Evolutionary conservation across 1,284 basidiomycete genomes (phyloP), one percentile per base, ranked within the genome.

Genomic region (Fomitopsis betulina): DNA sequence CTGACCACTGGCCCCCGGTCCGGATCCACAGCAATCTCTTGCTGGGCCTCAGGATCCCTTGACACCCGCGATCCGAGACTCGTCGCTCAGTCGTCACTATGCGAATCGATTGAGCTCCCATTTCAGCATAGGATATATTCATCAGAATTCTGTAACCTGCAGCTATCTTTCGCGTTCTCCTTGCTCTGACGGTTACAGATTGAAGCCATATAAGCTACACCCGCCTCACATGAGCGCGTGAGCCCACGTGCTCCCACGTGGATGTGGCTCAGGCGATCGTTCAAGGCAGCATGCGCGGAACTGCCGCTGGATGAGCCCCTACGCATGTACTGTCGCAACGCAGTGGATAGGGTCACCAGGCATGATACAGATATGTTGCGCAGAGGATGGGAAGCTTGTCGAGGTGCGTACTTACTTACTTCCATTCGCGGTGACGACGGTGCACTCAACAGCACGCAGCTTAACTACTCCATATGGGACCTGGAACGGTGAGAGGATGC

Each of bases 311-410:
- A 27, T 2, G 25, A 47, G 45, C 45, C 21, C 6, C 25, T 27
- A 47, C 45, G 45, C 45, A 47, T 39, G 43, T 50, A 21, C n/a
- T 21, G 30, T 27, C 39, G 32, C 33, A 13, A 25, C 51, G 52
- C 47, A 23, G 45, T 30, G 45, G 45, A 30, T 21, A 12, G 13
- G 45, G 23, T 5, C 27, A 15, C 21, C 25, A 21, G 23, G 45
- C 23, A 89, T 89, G 87, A 78, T 90, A 63, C 84, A 81, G 64
- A 84, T 91, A 77, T 89, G 86, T 71, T 81, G 85, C 60, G 87
- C 88, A 47, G 89, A 91, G 68, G 82, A 87, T 69, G 88, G 88
- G 52, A 82, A 86, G 64, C 72, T 72, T 60, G 76, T 79, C 61
- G 75, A 81, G 70, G 80, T 77, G 64, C 58, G 75, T 33, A 8